A percentile compares a stretch with the other conserved stretches of the same genome.
Conservation (phyloP, 176 grass and related monocot genomes). For the Musa troglodytarum region DNA sequence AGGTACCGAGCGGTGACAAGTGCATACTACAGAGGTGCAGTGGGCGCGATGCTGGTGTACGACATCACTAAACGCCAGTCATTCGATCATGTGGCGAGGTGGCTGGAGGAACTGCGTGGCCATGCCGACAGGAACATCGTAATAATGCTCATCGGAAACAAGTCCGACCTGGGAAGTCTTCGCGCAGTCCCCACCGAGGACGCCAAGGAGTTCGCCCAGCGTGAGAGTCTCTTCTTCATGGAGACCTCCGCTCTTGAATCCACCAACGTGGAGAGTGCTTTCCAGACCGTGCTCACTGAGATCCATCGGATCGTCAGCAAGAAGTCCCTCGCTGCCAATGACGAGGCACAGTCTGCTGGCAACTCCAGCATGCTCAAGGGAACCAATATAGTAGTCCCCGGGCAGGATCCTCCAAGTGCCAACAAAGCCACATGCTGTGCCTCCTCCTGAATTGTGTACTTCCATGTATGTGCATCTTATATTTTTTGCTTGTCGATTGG, state of each 20-base stretch:
- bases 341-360: not conserved
- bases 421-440: not conserved
- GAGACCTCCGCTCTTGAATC: conserved; percentile 10
- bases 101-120: conserved; percentile 1
- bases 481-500: too few relatives aligned
- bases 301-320: not conserved
- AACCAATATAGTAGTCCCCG: not conserved
- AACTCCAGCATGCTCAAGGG: conserved; percentile 2
- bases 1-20: conserved; percentile 8
- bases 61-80: conserved; percentile 2
- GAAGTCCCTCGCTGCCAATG: conserved; percentile 1
- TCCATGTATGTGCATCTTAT: too few relatives aligned
- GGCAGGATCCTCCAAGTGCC: not conserved
- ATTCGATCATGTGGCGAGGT: conserved; percentile 12
- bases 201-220: conserved; percentile 6
- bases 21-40: conserved; percentile 7
- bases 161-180: conserved; percentile 6
- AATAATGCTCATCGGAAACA: conserved; percentile 9
- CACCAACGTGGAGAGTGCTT: conserved; percentile 2
- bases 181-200: conserved; percentile 5
- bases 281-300: not conserved
- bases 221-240: conserved; percentile 6
- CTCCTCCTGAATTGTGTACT: not conserved
- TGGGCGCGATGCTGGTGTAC: conserved; percentile 2
- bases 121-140: conserved; percentile 2